phyloP scores from a whole-genome alignment of 2,329 filamentous ascomycete genomes.

The Fusarium burgessii region DNA sequence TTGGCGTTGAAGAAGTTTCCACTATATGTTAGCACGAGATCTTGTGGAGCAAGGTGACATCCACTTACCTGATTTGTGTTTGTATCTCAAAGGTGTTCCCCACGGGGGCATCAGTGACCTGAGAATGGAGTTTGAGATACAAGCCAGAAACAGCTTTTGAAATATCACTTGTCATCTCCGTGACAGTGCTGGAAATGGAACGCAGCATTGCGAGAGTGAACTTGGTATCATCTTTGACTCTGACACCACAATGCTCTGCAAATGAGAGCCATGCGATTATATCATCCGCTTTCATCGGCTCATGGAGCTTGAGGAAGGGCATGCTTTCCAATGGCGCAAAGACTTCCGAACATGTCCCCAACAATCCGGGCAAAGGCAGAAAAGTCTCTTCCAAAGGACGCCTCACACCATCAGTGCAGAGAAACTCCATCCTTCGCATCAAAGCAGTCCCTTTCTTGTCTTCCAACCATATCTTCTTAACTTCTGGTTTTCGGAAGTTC shows the following conservation, averaged over 20 bases:
- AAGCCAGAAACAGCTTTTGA: not conserved
- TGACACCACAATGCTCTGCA: not conserved
- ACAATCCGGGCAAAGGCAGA: not conserved
- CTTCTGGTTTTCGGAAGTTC: not conserved
- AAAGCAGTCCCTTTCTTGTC: not conserved
- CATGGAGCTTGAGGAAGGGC: not conserved
- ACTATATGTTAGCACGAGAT: not conserved
- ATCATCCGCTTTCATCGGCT: not conserved
- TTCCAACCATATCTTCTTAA: not conserved
- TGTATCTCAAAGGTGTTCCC: rapidly evolving
- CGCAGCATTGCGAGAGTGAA: not conserved
- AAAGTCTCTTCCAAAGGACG: not conserved
- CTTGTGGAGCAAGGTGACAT: rapidly evolving
- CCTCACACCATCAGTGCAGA: not conserved
- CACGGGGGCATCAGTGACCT: not conserved
- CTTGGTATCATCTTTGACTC: not conserved
- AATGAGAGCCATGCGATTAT: not conserved
- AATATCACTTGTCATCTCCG: rapidly evolving
- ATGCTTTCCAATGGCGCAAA: not conserved
- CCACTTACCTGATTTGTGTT: not conserved
- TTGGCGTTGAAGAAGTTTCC: not conserved
- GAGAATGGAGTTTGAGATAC: not conserved
- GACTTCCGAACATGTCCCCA: not conserved
- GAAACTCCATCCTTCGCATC: not conserved
- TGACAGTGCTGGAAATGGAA: not conserved